Percentiles rank a stretch among this genome's conserved stretches.
Conservation (phyloP, 805 yeast species). For the Metschnikowia picachoensis region DNA sequence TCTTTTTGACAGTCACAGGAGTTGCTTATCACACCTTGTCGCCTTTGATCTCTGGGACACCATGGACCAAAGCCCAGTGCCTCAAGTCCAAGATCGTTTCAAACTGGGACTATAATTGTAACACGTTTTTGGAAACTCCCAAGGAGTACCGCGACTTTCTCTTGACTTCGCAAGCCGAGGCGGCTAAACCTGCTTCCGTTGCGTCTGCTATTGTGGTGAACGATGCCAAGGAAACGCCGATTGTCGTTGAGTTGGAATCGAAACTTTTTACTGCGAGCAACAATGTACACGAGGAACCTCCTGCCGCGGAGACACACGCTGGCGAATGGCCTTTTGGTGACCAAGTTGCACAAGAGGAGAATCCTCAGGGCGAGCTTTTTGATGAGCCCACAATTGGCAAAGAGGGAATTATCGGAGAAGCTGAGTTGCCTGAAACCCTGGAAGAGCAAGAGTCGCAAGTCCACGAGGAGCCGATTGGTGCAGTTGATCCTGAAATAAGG, state of each 20-base stretch:
- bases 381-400: constrained; percentile 12
- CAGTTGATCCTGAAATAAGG: background rate
- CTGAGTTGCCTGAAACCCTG: background rate
- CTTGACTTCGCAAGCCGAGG: constrained; percentile 1
- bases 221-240: constrained; percentile 12
- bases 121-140: constrained; percentile 40
- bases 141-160: constrained; percentile 22
- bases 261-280: background rate
- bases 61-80: constrained; percentile 76
- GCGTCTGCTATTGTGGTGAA: constrained; percentile 8
- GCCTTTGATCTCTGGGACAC: constrained; percentile 72
- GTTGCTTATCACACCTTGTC: constrained; percentile 58
- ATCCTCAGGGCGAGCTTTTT: constrained; percentile 15
- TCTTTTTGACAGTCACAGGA: constrained; percentile 47
- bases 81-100: constrained; percentile 51
- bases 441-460: background rate
- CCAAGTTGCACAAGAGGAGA: constrained; percentile 8
- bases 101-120: constrained; percentile 90
- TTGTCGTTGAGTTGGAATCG: constrained; percentile 3
- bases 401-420: constrained; percentile 1
- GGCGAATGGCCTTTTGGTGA: constrained; percentile 14
- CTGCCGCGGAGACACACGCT: constrained; percentile 15
- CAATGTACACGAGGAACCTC: constrained; percentile 12
- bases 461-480: background rate
- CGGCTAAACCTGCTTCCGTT: constrained; percentile 5